These are phyloP conservation scores for Penstemon newberryi DNA, from an alignment of 257 asterid species.

Conservation along the genomic window DNA sequence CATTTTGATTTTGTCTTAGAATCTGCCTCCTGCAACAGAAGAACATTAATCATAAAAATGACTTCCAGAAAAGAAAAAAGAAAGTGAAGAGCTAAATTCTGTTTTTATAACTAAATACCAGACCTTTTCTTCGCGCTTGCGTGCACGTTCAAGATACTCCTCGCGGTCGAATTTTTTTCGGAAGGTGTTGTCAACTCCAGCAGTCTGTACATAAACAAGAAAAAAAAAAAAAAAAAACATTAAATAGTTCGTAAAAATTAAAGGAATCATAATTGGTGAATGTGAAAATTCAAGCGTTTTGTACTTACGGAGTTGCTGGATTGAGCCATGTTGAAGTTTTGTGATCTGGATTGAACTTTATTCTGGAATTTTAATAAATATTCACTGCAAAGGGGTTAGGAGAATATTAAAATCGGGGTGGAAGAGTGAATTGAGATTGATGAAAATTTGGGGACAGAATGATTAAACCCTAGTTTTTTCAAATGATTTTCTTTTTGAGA, in stretches of 20 bases:
- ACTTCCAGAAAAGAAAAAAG: neutral
- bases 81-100: neutral
- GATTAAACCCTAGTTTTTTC: constrained; percentile 35
- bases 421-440: neutral
- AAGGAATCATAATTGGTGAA: neutral
- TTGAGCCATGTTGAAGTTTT: constrained; percentile 57
- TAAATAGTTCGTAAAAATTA: constrained; percentile 6
- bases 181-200: constrained; percentile 91
- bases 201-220: constrained; percentile 47
- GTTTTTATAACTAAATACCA: neutral
- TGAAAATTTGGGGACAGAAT: constrained; percentile 15
- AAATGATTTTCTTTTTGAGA: no score
- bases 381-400: neutral
- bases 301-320: constrained; percentile 59
- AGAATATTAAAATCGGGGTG: neutral
- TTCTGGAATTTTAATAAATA: constrained; percentile 2
- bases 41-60: constrained; percentile 17
- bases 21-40: constrained; percentile 54
- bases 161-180: constrained; percentile 87
- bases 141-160: constrained; percentile 92
- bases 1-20: constrained; percentile 56
- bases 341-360: constrained; percentile 13
- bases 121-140: constrained; percentile 89
- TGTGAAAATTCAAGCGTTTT: constrained; percentile 12
- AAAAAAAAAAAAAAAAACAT: neutral